These are phyloP conservation scores for Plasmodium coatneyi DNA, from an alignment of 169 alveolate species.

Conservation along the genomic window DNA sequence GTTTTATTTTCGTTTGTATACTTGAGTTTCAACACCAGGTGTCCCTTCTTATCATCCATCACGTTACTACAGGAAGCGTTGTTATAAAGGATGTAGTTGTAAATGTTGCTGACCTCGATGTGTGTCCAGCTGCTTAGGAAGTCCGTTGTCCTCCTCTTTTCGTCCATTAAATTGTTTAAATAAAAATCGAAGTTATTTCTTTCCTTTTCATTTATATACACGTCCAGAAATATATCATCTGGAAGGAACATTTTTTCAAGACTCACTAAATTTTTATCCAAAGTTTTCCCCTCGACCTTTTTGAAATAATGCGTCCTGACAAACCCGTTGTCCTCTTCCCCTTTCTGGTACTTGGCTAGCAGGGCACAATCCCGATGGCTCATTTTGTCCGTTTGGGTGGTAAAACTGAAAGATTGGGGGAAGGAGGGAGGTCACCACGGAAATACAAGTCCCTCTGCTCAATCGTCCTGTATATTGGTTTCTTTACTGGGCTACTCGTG, in stretches of 20 bases:
- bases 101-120: constrained; percentile 35
- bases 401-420: not conserved
- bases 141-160: not conserved
- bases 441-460: not conserved
- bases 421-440: not conserved
- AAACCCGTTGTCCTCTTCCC: constrained; percentile 41
- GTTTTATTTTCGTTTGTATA: constrained; percentile 63
- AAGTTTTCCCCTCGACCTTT: constrained; percentile 27
- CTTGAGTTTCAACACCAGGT: constrained; percentile 45
- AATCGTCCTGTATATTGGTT: not conserved
- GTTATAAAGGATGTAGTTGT: constrained; percentile 42
- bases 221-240: constrained; percentile 43
- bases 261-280: not conserved
- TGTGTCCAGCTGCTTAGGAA: constrained; percentile 20
- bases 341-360: constrained; percentile 15
- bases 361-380: not conserved
- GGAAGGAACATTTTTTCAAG: constrained; percentile 17
- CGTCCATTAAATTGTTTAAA: constrained; percentile 11
- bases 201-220: constrained; percentile 56
- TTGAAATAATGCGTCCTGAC: constrained; percentile 37
- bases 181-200: constrained; percentile 57
- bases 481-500: not conserved
- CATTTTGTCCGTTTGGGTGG: not conserved
- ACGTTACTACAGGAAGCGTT: constrained; percentile 33
- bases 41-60: constrained; percentile 35